Conservation (phyloP, 257 asterid genomes). For the Echites panduratus region DNA sequence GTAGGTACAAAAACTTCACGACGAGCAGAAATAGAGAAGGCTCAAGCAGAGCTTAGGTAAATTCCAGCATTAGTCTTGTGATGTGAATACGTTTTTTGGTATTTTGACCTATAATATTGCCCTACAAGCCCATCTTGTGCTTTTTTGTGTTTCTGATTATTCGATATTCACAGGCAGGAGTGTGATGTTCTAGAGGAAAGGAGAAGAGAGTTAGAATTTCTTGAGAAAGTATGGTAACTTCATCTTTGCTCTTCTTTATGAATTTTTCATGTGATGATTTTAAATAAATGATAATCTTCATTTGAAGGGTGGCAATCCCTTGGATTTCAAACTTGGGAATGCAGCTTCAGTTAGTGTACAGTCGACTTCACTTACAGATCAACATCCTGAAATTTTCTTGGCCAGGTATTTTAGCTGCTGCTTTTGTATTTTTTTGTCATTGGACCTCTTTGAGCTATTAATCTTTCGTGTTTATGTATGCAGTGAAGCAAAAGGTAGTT, state of each 20-base stretch:
- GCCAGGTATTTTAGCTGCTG: slow-evolving; percentile 44
- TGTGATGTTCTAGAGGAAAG: slow-evolving; percentile 65
- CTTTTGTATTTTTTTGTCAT: slow-evolving; percentile 2
- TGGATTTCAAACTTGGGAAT: slow-evolving; percentile 60
- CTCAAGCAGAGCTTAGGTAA: slow-evolving; percentile 82
- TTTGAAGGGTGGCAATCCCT: slow-evolving; percentile 82
- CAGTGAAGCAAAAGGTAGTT: slow-evolving; percentile 87
- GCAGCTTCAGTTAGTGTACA: slow-evolving; percentile 62
- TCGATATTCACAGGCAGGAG: slow-evolving; percentile 63
- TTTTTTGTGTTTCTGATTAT: slow-evolving; percentile 12
- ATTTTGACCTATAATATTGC: background rate
- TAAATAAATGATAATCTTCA: slow-evolving; percentile 19
- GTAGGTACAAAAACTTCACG: slow-evolving; percentile 51
- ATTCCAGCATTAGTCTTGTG: slow-evolving; percentile 19
- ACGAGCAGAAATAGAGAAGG: slow-evolving; percentile 59
- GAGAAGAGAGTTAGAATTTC: slow-evolving; percentile 79
- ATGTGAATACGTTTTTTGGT: background rate
- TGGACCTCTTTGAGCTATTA: background rate
- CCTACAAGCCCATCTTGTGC: background rate
- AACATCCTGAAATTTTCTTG: slow-evolving; percentile 55
- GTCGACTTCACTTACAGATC: slow-evolving; percentile 70
- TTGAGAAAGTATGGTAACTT: slow-evolving; percentile 58
- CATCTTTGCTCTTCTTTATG: slow-evolving; percentile 19
- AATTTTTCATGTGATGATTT: slow-evolving; percentile 17
- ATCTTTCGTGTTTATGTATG: slow-evolving; percentile 17